Percentiles rank a stretch among this genome's conserved stretches.
Evolutionary conservation across 495 filamentous ascomycete genomes (phyloP).

Genomic region (Pseudoneurospora amorphoporcata): DNA sequence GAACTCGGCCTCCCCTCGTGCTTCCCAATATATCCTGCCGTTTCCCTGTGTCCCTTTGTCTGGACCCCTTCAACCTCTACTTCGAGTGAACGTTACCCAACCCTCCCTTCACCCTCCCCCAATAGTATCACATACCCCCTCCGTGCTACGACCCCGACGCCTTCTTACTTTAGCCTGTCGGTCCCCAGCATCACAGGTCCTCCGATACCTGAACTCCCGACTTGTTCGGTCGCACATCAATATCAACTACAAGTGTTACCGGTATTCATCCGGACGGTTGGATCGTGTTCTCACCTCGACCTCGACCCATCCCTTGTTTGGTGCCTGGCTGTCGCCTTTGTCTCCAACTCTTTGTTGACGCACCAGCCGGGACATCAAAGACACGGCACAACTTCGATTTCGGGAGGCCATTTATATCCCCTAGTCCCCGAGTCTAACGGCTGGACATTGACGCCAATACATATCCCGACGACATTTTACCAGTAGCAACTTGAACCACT

Average conservation of each 20-base stretch:
- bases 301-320: not conserved
- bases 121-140: not conserved
- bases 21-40: not conserved
- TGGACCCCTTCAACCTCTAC: not conserved
- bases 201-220: not conserved
- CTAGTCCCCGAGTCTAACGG: not conserved
- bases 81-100: not conserved
- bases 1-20: not conserved
- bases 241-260: not conserved
- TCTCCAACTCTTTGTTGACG: not conserved
- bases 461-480: not conserved
- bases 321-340: not conserved
- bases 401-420: not conserved
- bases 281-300: not conserved
- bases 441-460: not conserved
- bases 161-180: not conserved
- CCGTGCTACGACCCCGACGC: not conserved
- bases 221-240: not conserved
- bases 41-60: not conserved
- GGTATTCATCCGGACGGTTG: not conserved
- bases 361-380: not conserved
- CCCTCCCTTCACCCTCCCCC: not conserved
- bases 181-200: not conserved
- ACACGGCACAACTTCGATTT: not conserved
- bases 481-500: not conserved